Evolutionary conservation across 345 rosid genomes (phyloP), one percentile per base, ranked within the genome.

Genomic region (Populus simonii): DNA sequence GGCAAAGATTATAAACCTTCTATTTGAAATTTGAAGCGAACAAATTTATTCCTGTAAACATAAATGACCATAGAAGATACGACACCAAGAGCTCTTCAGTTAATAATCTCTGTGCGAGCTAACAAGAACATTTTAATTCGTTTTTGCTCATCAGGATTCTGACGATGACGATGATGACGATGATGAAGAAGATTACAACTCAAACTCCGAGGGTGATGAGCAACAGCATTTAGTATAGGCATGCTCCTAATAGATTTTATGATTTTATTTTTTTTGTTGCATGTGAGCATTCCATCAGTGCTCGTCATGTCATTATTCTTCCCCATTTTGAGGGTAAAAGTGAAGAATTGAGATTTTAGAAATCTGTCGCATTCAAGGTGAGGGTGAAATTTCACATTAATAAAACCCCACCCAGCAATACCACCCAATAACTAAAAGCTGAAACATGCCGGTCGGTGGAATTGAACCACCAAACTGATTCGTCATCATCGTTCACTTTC

Each of bases 141-240:
- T 8, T 29, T 35, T 8, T 43, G 33, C 25, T 4, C 66, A 11
- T 70, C 59, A 85, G 90, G 87, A 80, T 55, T 55, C 76, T 29
- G 82, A 85, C 22, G 83, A 81, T n/a, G 88, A 85, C 0, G 83
- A 81, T 27, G 88, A 85, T 0, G 33, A 31, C 0, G 36, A 33
- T 6, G 45, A 63, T 3, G 66, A 18, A 18, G 39, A 18, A 12
- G 53, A 43, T 18, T 70, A 73, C 63, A 63, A 4, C 76, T 83
- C 82, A 12, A 77, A 31, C 68, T 59, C 63, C 8, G 80, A 59
- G 29, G 29, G n/a, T 23, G 75, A 74, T 0, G 78, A 41, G 13
- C 65, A 66, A 5, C 78, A 27, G 15, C 87, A 74, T 66, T 65
- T 31, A 2, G 39, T 36, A 20, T 78, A 67, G 55, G 55, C 17